phyloP scores from a whole-genome alignment of 352 stramenopile species.

The Pythium grandisporangium region DNA sequence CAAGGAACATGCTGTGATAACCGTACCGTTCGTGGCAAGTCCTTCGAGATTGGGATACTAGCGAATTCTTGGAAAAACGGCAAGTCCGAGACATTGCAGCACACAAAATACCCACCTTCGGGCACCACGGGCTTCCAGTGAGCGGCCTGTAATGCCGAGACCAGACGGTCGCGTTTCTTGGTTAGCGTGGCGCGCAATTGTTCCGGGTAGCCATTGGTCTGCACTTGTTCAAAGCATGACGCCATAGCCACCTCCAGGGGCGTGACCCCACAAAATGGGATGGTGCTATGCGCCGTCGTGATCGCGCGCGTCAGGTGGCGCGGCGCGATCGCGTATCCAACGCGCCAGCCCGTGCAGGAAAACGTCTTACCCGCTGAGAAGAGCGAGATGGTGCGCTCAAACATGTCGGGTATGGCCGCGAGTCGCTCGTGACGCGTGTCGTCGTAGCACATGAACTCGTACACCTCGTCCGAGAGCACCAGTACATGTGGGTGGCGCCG shows the following conservation, averaged over 20 bases:
- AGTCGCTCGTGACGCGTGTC: slow-evolving; percentile 58
- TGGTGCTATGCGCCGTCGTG: slow-evolving; percentile 70
- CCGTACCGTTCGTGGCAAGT: slow-evolving; percentile 52
- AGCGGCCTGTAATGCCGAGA: slow-evolving; percentile 60
- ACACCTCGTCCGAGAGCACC: slow-evolving; percentile 97
- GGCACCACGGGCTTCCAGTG: slow-evolving; percentile 89
- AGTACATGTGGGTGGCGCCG: slow-evolving; percentile 81
- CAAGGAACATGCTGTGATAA: too few relatives aligned
- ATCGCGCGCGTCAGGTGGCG: slow-evolving; percentile 45
- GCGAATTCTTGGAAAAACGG: slow-evolving; percentile 68
- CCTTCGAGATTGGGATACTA: slow-evolving; percentile 31
- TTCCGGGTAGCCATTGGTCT: slow-evolving; percentile 84
- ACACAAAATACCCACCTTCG: slow-evolving; percentile 95
- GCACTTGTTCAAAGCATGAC: slow-evolving; percentile 75
- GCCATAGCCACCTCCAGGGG: slow-evolving; percentile 92
- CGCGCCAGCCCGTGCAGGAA: slow-evolving; percentile 90
- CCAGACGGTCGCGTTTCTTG: slow-evolving; percentile 83
- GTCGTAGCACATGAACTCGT: slow-evolving; percentile 96
- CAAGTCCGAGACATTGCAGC: slow-evolving; percentile 67
- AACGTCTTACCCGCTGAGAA: slow-evolving; percentile 92
- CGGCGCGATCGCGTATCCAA: slow-evolving; percentile 76
- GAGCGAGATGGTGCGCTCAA: slow-evolving; percentile 87
- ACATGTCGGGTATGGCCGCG: slow-evolving; percentile 73
- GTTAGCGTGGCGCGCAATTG: slow-evolving; percentile 49
- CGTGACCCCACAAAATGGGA: slow-evolving; percentile 93